Base-by-base conservation (phyloP, 352 stramenopile species). In the Plasmopara viticola region DNA sequence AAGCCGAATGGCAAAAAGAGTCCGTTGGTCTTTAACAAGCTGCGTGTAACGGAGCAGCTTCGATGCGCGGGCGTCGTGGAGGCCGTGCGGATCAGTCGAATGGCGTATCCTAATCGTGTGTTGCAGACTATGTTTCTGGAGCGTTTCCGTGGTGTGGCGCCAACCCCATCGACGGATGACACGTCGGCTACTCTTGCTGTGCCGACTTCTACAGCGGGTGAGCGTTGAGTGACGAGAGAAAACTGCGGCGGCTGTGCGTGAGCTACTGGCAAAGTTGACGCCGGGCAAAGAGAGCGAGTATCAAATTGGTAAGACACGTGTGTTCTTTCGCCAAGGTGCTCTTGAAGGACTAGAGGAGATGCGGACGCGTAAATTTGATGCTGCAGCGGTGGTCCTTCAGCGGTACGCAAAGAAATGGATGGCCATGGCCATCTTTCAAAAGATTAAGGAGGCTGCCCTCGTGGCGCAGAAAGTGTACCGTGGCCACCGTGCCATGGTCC, bases 1-100 rank as follows among this genome's bases (percentile, higher is more conserved):
- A 99, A 99, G 72, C 96, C 97, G 0, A 99, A 99, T 66, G 86
- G 96, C 62, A 83, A 95, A 38, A 97, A 98, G 64, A 97, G 96
- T 51, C 51, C 82, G 40, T 29, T 64, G 12, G 48, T 86, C 12
- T 93, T 98, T 61, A 93, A 92, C 60, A 84, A 97, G 53, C 69
- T 89, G 39, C 75, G 94, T 48, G 83, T 98, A 9, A 96, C 95
- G 6, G 91, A 99, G 67, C 96, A 99, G 81, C 65, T 98, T 9
- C 80, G 87, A 56, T 99, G 98, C 56, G 94, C 94, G 50, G 97
- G 97, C 73, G 95, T 99, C 8, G 90, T 99, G 39, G 97, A 99
- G 61, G 97, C 97, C 13, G 96, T 99, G 33, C 88, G 95, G 48
- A 98, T 99, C 44, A 96, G 94, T 56, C 87, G 97, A 56, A 93